These are phyloP conservation scores for Tylopilus sp. DNA, from an alignment of 768 basidiomycete species.

Conservation along the genomic window DNA sequence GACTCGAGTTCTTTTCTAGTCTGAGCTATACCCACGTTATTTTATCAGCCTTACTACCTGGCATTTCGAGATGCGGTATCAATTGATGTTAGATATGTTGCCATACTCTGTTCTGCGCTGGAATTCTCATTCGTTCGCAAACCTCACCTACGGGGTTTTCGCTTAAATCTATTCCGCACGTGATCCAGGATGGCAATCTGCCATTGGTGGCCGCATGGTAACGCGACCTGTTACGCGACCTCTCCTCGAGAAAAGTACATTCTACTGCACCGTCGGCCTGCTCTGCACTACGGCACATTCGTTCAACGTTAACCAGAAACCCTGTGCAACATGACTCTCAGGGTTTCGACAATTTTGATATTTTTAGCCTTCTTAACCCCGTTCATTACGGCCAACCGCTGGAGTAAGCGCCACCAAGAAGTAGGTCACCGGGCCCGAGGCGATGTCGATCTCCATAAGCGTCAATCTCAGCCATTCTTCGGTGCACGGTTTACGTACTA, in stretches of 20 bases:
- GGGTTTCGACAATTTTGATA: conserved; percentile 30
- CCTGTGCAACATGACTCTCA: conserved; percentile 16
- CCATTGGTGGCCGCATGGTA: conserved; percentile 17
- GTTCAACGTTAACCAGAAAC: conserved; percentile 7
- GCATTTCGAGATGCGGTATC: conserved; percentile 5
- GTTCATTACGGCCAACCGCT: conserved; percentile 33
- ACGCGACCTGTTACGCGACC: conserved; percentile 6
- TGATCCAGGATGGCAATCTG: background rate
- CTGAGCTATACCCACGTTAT: conserved; percentile 28
- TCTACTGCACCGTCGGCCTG: background rate
- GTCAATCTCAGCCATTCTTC: conserved; percentile 29
- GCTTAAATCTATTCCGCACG: background rate
- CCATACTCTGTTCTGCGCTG: conserved; percentile 5
- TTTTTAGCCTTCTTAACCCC: conserved; percentile 34
- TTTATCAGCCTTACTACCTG: conserved; percentile 8
- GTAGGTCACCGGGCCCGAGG: conserved; percentile 46
- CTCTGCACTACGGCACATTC: conserved; percentile 20
- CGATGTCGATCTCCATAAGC: conserved; percentile 39
- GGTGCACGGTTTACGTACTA: conserved; percentile 53
- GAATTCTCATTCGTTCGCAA: background rate
- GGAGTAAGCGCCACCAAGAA: conserved; percentile 43
- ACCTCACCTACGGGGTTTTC: background rate
- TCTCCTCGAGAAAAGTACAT: background rate
- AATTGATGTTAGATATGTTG: conserved; percentile 18
- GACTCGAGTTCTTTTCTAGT: conserved; percentile 17